Evolutionary conservation across 2,329 filamentous ascomycete species (phyloP), one percentile per base, ranked within the genome.

Genomic region (Cordyceps cicadae): DNA sequence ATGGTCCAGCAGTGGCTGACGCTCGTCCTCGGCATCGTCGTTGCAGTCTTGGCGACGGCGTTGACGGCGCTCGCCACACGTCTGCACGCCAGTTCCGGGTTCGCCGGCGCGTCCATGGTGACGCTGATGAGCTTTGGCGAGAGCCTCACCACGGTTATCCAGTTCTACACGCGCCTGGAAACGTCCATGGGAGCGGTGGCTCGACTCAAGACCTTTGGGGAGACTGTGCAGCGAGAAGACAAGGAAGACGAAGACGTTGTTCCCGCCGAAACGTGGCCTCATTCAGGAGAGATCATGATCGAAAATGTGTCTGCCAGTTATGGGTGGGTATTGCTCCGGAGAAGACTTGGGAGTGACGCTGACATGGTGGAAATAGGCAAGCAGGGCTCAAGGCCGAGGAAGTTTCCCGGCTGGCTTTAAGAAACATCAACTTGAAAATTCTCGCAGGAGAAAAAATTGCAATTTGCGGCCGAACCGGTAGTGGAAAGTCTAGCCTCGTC

Each of bases 1-100:
- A 79, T 80, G 64, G 77, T 85, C 29, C 83, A 86, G 67, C 75
- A 77, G 41, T 86, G 83, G 82, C 74, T 85, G 1, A 75, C 67
- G 0, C 70, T 86, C 2, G 75, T 77, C 0, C 68, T 86, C 9
- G 73, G 81, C 57, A 61, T 81, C 5, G 67, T 82, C 1, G 76
- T 82, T 0, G 76, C 78, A 0, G 70, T 71, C 3, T 68, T 84
- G 37, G 79, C 79, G 0, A 69, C 78, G 2, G 63, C 77, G 2
- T 67, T 84, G 0, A 75, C 83, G 17, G 54, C 64, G 4, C 69
- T 84, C 3, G 75, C 79, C 0, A 79, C 81, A 0, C 70, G 73
- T 60, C 63, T 75, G 19, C 67, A 67, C 5, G 64, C 70, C 4
- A 71, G 67, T 51, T 66, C 70, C 1, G 72, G 69, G 1, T 71